Evolutionary conservation across 1,284 basidiomycete genomes (phyloP).

Genomic region (Rhodotorula sp.): DNA sequence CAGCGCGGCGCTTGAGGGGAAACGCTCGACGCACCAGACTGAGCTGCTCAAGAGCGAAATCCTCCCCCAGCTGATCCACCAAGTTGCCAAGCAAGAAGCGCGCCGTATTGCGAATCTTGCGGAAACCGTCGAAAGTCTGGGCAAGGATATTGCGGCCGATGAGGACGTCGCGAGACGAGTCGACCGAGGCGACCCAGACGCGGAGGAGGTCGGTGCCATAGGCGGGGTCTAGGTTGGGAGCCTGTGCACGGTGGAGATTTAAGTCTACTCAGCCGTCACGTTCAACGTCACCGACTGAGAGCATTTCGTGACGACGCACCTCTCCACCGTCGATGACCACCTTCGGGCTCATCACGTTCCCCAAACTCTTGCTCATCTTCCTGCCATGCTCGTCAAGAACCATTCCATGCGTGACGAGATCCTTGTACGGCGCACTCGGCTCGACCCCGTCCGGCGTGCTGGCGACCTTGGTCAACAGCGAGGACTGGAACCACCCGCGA

Average conservation of each 20-base stretch:
- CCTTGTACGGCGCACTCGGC: slow-evolving; percentile 64
- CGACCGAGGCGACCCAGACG: slow-evolving; percentile 87
- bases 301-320: slow-evolving; percentile 51
- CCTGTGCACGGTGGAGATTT: slow-evolving; percentile 50
- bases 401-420: slow-evolving; percentile 94
- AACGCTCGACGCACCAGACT: slow-evolving; percentile 58
- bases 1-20: background rate
- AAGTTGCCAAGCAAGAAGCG: slow-evolving; percentile 88
- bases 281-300: background rate
- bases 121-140: slow-evolving; percentile 72
- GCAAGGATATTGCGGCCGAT: slow-evolving; percentile 76
- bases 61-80: slow-evolving; percentile 48
- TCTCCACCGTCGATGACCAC: slow-evolving; percentile 69
- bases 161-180: slow-evolving; percentile 84
- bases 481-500: slow-evolving; percentile 98
- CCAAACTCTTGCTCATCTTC: slow-evolving; percentile 98
- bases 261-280: background rate
- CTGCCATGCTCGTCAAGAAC: slow-evolving; percentile 84
- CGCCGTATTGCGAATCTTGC: slow-evolving; percentile 83
- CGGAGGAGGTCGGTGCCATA: slow-evolving; percentile 86
- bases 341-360: slow-evolving; percentile 84
- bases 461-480: slow-evolving; percentile 78
- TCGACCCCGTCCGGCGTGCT: slow-evolving; percentile 49
- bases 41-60: slow-evolving; percentile 56
- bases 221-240: slow-evolving; percentile 66